These are phyloP conservation scores for Aulographum hederae DNA, from an alignment of 2,329 filamentous ascomycete genomes.

Conservation along the genomic window DNA sequence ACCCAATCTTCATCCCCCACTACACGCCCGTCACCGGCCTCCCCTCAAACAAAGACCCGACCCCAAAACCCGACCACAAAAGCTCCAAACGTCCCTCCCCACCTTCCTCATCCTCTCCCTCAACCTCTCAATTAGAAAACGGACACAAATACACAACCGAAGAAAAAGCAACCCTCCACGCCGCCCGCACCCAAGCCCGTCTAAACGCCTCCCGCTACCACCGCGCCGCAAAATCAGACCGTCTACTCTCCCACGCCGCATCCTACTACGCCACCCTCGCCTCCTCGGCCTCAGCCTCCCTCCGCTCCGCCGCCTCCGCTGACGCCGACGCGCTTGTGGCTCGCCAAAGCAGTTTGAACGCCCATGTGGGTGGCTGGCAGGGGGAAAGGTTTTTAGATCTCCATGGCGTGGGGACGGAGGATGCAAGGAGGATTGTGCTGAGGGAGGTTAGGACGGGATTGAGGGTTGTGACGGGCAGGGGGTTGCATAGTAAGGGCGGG, in stretches of 20 bases:
- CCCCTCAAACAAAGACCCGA: slow-evolving; percentile 19
- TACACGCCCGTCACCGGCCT: slow-evolving; percentile 29
- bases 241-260: slow-evolving; percentile 56
- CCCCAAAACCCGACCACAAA: slow-evolving; percentile 8
- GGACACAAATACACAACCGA: too few species aligned
- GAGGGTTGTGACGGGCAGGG: slow-evolving; percentile 64
- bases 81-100: slow-evolving; percentile 11
- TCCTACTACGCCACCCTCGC: slow-evolving; percentile 57
- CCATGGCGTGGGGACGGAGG: slow-evolving; percentile 65
- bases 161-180: slow-evolving; percentile 18
- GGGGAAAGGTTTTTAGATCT: too few species aligned
- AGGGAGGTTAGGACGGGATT: slow-evolving; percentile 34
- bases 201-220: slow-evolving; percentile 38
- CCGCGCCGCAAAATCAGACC: slow-evolving; percentile 47
- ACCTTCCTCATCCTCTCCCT: slow-evolving; percentile 8
- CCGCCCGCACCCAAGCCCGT: slow-evolving; percentile 33
- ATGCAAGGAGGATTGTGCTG: slow-evolving; percentile 62
- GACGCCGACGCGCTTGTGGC: slow-evolving; percentile 56
- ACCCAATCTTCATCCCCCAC: slow-evolving; percentile 10
- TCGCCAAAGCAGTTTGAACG: slow-evolving; percentile 39
- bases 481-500: slow-evolving; percentile 60
- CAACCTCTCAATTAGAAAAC: slow-evolving; percentile 7
- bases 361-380: too few species aligned
- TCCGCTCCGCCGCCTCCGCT: slow-evolving; percentile 39
- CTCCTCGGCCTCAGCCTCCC: slow-evolving; percentile 40